Percentiles rank a stretch among this genome's conserved stretches.
Evolutionary conservation across 371 early-diverging fungal species (phyloP).

Genomic region (Cladochytrium tenue): DNA sequence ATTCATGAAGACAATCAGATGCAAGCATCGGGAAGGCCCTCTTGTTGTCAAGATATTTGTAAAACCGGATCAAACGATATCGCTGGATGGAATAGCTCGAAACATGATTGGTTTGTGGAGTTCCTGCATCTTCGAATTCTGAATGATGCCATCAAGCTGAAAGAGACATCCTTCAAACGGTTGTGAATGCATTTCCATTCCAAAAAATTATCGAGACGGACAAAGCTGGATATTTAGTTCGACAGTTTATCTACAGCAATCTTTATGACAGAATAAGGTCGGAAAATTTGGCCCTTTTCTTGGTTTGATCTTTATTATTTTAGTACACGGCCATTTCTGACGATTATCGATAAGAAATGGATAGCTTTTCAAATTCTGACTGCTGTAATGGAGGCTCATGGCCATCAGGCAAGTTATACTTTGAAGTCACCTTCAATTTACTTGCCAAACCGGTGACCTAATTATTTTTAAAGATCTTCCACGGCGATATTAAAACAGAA

Average conservation of each 20-base stretch:
- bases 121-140: neutral
- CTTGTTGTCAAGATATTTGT: constrained; percentile 90
- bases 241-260: constrained; percentile 84
- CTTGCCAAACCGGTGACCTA: neutral
- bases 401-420: too few species aligned
- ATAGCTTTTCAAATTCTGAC: constrained; percentile 84
- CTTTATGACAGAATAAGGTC: constrained; percentile 93
- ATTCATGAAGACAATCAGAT: constrained; percentile 90
- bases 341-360: constrained; percentile 86
- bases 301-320: neutral
- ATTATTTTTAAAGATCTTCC: constrained; percentile 60
- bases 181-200: constrained; percentile 80
- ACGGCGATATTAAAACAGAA: constrained; percentile 90
- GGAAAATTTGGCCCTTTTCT: neutral
- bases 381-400: constrained; percentile 77
- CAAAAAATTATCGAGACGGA: constrained; percentile 84
- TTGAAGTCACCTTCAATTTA: too few species aligned
- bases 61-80: constrained; percentile 73
- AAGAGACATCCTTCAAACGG: constrained; percentile 60
- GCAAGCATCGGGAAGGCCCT: constrained; percentile 65
- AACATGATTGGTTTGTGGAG: constrained; percentile 56
- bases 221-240: constrained; percentile 81
- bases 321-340: constrained; percentile 91
- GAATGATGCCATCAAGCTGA: constrained; percentile 43
- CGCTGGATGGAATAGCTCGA: constrained; percentile 60